These are phyloP conservation scores for Tricholoma matsutake DNA, from an alignment of 768 basidiomycete species.

Conservation along the genomic window DNA sequence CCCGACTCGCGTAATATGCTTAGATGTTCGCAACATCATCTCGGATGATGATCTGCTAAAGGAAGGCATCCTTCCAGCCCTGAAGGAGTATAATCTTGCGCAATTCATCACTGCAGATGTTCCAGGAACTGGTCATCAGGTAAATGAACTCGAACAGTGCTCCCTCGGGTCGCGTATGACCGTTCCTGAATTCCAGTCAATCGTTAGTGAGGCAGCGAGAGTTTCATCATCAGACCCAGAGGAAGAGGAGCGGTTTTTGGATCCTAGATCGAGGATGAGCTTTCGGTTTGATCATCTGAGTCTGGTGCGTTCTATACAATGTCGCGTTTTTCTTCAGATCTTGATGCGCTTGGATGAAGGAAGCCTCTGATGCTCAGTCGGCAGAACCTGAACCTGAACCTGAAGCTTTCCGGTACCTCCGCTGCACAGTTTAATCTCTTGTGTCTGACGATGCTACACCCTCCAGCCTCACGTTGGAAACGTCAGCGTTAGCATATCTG, in stretches of 20 bases:
- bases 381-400: constrained; percentile 59
- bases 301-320: constrained; percentile 49
- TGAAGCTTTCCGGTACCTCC: constrained; percentile 75
- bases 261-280: constrained; percentile 74
- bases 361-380: constrained; percentile 70
- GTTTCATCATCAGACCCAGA: constrained; percentile 39
- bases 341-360: constrained; percentile 39
- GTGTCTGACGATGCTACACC: neutral
- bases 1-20: constrained; percentile 9
- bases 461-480: constrained; percentile 68
- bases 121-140: constrained; percentile 74
- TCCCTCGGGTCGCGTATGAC: neutral
- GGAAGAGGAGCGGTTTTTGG: constrained; percentile 71
- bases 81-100: constrained; percentile 81
- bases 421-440: neutral
- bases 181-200: constrained; percentile 48
- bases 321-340: neutral
- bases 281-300: constrained; percentile 86
- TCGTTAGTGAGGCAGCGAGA: constrained; percentile 73
- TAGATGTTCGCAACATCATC: constrained; percentile 90
- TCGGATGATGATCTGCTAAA: constrained; percentile 84
- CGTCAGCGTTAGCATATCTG: constrained; percentile 64
- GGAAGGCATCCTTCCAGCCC: constrained; percentile 69
- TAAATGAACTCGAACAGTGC: constrained; percentile 30
- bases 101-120: constrained; percentile 89